A percentile compares a stretch with the other conserved stretches of the same genome.
phyloP scores from a whole-genome alignment of 139 green algal species.

The Deuterostichococcus epilithicus region DNA sequence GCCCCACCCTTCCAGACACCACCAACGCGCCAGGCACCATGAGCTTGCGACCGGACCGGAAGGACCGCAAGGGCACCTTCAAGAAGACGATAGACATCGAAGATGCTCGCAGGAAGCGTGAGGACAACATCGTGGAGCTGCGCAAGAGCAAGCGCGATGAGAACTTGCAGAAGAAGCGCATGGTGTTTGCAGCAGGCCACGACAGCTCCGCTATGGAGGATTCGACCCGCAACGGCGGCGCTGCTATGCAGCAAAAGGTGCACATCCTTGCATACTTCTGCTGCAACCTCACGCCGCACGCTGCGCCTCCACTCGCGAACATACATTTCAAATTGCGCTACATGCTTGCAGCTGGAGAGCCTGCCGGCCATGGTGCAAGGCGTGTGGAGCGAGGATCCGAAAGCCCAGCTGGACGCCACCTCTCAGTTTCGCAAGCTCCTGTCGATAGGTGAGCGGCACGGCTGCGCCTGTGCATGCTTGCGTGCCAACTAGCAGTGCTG shows the following conservation, averaged over 20 bases:
- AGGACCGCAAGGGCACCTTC: slow-evolving; percentile 44
- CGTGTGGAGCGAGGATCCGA: slow-evolving; percentile 73
- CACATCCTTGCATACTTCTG: neutral
- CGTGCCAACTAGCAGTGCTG: neutral
- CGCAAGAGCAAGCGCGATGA: slow-evolving; percentile 97
- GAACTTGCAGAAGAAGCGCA: slow-evolving; percentile 96
- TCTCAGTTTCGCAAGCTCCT: slow-evolving; percentile 97
- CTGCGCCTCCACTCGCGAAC: neutral
- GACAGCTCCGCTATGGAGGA: slow-evolving; percentile 28
- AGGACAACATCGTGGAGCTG: slow-evolving; percentile 96
- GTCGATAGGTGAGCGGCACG: slow-evolving; percentile 77
- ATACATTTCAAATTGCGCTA: neutral
- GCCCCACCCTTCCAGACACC: neutral
- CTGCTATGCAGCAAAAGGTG: slow-evolving; percentile 40
- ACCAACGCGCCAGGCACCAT: neutral
- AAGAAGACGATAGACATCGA: slow-evolving; percentile 92
- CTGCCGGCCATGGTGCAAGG: slow-evolving; percentile 91
- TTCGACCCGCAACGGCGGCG: slow-evolving; percentile 19
- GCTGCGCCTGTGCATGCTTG: neutral
- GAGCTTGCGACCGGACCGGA: neutral
- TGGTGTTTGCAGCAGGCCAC: slow-evolving; percentile 38
- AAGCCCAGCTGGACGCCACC: slow-evolving; percentile 93
- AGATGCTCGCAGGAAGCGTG: slow-evolving; percentile 87
- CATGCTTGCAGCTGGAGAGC: slow-evolving; percentile 76
- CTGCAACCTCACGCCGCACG: neutral